Evolutionary conservation across 2,329 filamentous ascomycete species (phyloP).

Genomic region (Aspergillus terreus): DNA sequence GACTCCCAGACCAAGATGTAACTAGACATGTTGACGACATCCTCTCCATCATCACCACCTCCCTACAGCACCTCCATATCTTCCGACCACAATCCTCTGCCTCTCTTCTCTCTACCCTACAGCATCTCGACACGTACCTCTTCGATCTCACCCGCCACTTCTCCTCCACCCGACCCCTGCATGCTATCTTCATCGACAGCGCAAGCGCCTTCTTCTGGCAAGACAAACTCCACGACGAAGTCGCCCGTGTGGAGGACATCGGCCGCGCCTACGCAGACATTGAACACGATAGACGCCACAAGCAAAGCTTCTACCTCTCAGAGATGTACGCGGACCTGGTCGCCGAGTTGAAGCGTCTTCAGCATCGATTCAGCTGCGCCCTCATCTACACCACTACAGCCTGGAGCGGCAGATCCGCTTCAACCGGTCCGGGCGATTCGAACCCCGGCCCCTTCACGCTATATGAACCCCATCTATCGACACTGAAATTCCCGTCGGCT

Average conservation of each 20-base stretch:
- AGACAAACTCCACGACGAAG: slow-evolving; percentile 44
- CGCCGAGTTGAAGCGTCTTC: slow-evolving; percentile 30
- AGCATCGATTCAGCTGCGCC: slow-evolving; percentile 35
- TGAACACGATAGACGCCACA: slow-evolving; percentile 23
- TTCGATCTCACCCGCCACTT: slow-evolving; percentile 41
- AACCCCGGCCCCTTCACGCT: slow-evolving; percentile 18
- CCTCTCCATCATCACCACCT: slow-evolving; percentile 30
- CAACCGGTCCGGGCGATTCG: not conserved
- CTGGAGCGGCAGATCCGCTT: slow-evolving; percentile 10
- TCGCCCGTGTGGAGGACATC: slow-evolving; percentile 37
- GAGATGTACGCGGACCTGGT: slow-evolving; percentile 30
- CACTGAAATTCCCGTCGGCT: slow-evolving; percentile 24
- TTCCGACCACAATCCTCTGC: slow-evolving; percentile 53
- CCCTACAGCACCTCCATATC: slow-evolving; percentile 56
- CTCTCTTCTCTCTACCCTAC: slow-evolving; percentile 49
- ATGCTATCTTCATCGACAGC: slow-evolving; percentile 53
- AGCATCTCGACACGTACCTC: slow-evolving; percentile 48
- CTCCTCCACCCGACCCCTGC: slow-evolving; percentile 46
- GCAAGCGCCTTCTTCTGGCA: slow-evolving; percentile 55
- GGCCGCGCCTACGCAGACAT: slow-evolving; percentile 25
- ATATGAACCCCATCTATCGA: slow-evolving; percentile 6
- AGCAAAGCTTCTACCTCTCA: slow-evolving; percentile 26
- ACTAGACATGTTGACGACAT: slow-evolving; percentile 9
- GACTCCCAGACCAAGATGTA: slow-evolving; percentile 2
- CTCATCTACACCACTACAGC: slow-evolving; percentile 38